phyloP scores from a whole-genome alignment of 257 asterid genomes.

The Mentha longifolia region DNA sequence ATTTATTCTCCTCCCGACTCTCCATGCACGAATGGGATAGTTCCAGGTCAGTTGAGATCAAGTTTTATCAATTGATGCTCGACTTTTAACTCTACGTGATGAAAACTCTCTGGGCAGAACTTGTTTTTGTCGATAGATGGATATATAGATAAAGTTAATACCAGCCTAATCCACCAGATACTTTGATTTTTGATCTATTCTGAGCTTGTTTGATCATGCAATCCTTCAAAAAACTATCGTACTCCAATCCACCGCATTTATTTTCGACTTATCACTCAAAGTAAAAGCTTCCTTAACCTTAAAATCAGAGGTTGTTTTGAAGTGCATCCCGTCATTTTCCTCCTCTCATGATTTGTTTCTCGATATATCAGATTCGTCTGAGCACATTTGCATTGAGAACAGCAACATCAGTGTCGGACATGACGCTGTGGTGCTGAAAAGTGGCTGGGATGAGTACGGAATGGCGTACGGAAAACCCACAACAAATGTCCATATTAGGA shows the following conservation, averaged over 20 bases:
- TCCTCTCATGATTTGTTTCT: neutral
- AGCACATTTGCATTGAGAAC: conserved; percentile 77
- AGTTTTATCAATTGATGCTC: neutral
- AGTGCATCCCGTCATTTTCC: too few species aligned
- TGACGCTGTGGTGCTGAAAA: conserved; percentile 76
- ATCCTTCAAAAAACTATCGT: neutral
- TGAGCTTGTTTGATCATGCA: neutral
- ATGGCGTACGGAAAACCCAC: conserved; percentile 73
- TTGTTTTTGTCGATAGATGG: neutral
- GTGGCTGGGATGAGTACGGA: conserved; percentile 99
- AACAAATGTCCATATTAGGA: conserved; percentile 59
- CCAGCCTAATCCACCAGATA: too few species aligned
- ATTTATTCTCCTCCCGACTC: conserved; percentile 72
- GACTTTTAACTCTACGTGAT: neutral
- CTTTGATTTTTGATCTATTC: too few species aligned
- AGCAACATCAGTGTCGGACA: conserved; percentile 80
- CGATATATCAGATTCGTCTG: conserved; percentile 77
- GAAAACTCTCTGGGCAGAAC: neutral
- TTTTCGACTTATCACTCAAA: too few species aligned
- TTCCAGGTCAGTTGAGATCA: conserved; percentile 68
- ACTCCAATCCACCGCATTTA: too few species aligned
- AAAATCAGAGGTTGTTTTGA: too few species aligned
- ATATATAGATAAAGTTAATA: too few species aligned
- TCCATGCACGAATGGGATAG: conserved; percentile 80
- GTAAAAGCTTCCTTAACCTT: too few species aligned